Evolutionary conservation across 2,329 filamentous ascomycete genomes (phyloP).

Genomic region (Phialophora chinensis): DNA sequence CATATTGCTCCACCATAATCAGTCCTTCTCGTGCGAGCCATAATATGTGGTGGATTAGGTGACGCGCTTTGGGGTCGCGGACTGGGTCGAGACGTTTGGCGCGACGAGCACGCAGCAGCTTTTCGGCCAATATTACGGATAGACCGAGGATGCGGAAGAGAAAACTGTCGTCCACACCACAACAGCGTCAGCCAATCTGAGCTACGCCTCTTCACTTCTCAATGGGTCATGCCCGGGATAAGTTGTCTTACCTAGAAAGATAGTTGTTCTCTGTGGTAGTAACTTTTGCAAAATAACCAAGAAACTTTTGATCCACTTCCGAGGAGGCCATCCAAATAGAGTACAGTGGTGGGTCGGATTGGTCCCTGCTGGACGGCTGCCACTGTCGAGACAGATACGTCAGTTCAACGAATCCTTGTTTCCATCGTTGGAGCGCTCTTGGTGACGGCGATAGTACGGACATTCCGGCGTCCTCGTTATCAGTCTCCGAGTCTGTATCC

Average conservation of each 20-base stretch:
- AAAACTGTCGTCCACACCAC: conserved; percentile 53
- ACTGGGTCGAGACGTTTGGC: conserved; percentile 80
- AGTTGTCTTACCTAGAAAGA: conserved; percentile 63
- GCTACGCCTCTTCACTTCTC: not conserved
- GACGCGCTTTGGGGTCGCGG: conserved; percentile 72
- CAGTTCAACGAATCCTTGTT: conserved; percentile 39
- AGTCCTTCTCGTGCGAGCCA: conserved; percentile 94
- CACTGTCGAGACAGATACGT: conserved; percentile 43
- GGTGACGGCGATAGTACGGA: conserved; percentile 8
- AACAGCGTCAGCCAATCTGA: not conserved
- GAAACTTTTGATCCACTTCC: conserved; percentile 96
- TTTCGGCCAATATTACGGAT: conserved; percentile 83
- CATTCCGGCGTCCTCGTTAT: not conserved
- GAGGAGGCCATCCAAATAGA: conserved; percentile 82
- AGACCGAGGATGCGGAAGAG: conserved; percentile 91
- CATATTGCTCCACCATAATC: conserved; percentile 81
- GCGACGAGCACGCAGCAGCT: conserved; percentile 81
- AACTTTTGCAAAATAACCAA: conserved; percentile 83
- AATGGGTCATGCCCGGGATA: not conserved
- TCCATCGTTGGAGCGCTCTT: conserved; percentile 25
- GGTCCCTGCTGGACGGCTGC: conserved; percentile 36
- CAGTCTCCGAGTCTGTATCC: conserved; percentile 14
- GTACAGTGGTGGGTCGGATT: conserved; percentile 43
- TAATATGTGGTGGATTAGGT: conserved; percentile 88
- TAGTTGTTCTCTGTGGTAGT: conserved; percentile 79